phyloP scores from a whole-genome alignment of 106 monocot species.

The Allium sativum region DNA sequence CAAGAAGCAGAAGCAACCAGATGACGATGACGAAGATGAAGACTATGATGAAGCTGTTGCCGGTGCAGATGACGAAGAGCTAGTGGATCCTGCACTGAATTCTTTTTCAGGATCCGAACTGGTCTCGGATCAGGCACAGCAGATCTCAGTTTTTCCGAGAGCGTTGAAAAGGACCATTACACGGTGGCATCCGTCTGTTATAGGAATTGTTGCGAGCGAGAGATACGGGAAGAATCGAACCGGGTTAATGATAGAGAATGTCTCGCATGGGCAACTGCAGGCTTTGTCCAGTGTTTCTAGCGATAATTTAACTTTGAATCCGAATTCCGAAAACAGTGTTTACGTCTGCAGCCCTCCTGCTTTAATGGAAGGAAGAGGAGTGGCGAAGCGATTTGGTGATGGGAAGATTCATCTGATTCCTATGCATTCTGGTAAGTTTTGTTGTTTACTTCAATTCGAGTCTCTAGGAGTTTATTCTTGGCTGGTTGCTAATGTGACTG shows the following conservation, averaged over 20 bases:
- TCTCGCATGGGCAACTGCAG: conserved; percentile 98
- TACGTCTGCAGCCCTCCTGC: conserved; percentile 78
- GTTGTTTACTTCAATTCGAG: not conserved
- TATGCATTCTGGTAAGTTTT: conserved; percentile 59
- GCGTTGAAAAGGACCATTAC: conserved; percentile 40
- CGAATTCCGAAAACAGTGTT: conserved; percentile 41
- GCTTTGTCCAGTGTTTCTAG: conserved; percentile 60
- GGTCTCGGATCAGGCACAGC: conserved; percentile 28
- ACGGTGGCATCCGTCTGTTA: conserved; percentile 64
- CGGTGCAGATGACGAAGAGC: conserved; percentile 20
- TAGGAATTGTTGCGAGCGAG: conserved; percentile 54
- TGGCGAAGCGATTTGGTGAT: conserved; percentile 34
- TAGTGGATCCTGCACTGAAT: conserved; percentile 29
- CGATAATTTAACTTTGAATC: conserved; percentile 43
- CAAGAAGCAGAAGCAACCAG: conserved; percentile 29
- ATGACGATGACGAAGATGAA: conserved; percentile 55
- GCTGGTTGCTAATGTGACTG: too few species aligned
- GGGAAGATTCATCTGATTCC: conserved; percentile 45
- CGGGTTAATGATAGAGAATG: conserved; percentile 50
- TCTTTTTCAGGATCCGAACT: conserved; percentile 50
- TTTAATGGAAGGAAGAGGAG: conserved; percentile 75
- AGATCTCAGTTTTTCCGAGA: conserved; percentile 65
- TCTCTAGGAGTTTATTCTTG: too few species aligned
- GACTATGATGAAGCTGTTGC: conserved; percentile 17
- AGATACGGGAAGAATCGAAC: not conserved